Evolutionary conservation across 2,329 filamentous ascomycete species (phyloP).

Genomic region (Nemania abortiva): DNA sequence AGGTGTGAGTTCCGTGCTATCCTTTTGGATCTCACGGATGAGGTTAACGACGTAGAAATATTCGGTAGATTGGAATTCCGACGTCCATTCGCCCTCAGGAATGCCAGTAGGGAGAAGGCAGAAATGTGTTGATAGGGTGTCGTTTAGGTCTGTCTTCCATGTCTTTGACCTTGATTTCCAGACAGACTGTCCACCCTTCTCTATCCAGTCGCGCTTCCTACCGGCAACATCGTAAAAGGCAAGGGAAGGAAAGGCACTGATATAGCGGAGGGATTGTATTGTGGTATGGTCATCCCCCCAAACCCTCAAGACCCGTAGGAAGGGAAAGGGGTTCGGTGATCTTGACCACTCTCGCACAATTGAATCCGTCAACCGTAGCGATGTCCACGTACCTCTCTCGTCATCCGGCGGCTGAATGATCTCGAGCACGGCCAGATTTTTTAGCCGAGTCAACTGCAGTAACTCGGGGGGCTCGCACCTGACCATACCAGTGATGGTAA

Average conservation of each 20-base stretch:
- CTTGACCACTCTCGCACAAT: constrained; percentile 61
- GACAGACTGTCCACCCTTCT: not conserved
- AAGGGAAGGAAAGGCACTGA: constrained; percentile 59
- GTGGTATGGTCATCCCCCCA: constrained; percentile 58
- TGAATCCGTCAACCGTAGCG: constrained; percentile 59
- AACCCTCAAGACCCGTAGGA: constrained; percentile 61
- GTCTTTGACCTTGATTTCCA: constrained; percentile 4
- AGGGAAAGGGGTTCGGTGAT: constrained; percentile 58
- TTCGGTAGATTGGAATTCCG: not conserved
- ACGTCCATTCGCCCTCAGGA: not conserved
- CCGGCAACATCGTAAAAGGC: constrained; percentile 59
- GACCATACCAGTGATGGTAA: constrained; percentile 41
- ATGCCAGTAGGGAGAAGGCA: not conserved
- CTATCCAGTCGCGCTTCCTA: constrained; percentile 53
- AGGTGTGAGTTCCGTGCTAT: not conserved
- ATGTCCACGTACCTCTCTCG: constrained; percentile 42
- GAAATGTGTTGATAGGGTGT: not conserved
- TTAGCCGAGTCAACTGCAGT: constrained; percentile 56
- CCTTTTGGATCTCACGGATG: not conserved
- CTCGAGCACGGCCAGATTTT: constrained; percentile 63
- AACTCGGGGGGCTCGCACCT: constrained; percentile 54
- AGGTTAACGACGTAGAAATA: not conserved
- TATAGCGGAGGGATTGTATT: constrained; percentile 56
- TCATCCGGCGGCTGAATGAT: constrained; percentile 58
- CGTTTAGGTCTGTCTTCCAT: not conserved